Base-by-base conservation (phyloP, 108 stramenopile genomes). In the Conticribra weissflogii region DNA sequence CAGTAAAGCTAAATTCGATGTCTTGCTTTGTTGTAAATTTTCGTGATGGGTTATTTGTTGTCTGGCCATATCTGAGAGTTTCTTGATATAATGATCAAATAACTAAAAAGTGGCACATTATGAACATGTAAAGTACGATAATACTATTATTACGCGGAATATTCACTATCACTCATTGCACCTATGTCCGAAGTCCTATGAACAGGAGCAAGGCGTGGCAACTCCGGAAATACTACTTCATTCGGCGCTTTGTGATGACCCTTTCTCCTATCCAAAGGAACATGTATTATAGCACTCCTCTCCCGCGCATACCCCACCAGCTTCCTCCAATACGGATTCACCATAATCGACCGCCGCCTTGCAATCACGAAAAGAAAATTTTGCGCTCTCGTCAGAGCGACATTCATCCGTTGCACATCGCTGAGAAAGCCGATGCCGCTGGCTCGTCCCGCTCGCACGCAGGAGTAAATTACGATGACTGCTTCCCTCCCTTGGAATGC, bases 351-450 rank as follows among this genome's bases (percentile, higher is more conserved):
- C 7, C 60, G 64, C 12, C 71, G 53, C 5, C 80, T 48, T 14
- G 80, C 76, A 41, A 84, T 73, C 17, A 85, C 54, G 31, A 82
- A 79, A 16, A 85, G 66, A 68, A 77, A 74, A 46, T 70, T 17
- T 57, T 80, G 76, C 14, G 81, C 81, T 67, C 85, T 58, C 2
- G 96, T 97, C 31, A 97, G 72, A 24, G 92, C 94, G 46, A 97
- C 96, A 76, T 96, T 96, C 76, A 97, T 86, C 9, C 96, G 85
- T 36, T 95, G 87, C 2, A 85, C 90, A 64, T 96, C 94, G 48
- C 63, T 71, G 12, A 95, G 78, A 76, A 97, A 97, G 2, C 96
- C 96, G 36, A 96, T 58, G 21, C 88, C 68, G 17, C 79, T 79
- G 9, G 81, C 78, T 48, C 58, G 44, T 32, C 54, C 79, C 30